Percentiles rank a stretch among this genome's conserved stretches.
These are phyloP conservation scores for Elongisporangium anandrum DNA, from an alignment of 352 stramenopile genomes.

Conservation along the genomic window DNA sequence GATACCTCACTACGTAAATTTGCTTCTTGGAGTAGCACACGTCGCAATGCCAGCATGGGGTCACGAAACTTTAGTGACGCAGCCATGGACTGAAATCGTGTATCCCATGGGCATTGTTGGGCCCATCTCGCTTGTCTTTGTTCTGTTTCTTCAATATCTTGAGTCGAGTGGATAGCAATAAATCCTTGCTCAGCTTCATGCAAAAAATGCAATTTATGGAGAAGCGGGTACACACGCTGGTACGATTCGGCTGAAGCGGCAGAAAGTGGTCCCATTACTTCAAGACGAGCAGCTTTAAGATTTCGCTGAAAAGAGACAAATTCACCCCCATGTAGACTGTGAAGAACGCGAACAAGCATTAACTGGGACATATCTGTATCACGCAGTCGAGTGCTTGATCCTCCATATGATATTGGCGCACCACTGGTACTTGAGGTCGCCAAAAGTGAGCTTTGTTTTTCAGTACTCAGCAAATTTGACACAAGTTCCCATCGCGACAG, in stretches of 20 bases:
- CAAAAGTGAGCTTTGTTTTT: constrained; percentile 66
- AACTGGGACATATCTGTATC: constrained; percentile 70
- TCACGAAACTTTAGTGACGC: constrained; percentile 82
- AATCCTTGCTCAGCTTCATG: constrained; percentile 74
- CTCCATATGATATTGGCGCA: background rate
- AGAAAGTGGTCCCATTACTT: constrained; percentile 67
- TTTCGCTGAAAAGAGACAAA: constrained; percentile 50
- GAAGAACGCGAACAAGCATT: constrained; percentile 76
- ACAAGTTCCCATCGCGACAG: constrained; percentile 82
- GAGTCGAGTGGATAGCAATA: constrained; percentile 37
- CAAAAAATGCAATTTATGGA: constrained; percentile 75
- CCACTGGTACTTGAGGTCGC: constrained; percentile 18
- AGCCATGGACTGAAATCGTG: constrained; percentile 64
- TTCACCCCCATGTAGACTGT: constrained; percentile 64
- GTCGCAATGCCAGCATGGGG: constrained; percentile 76
- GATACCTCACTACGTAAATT: constrained; percentile 60
- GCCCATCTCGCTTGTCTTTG: constrained; percentile 43
- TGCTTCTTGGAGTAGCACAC: constrained; percentile 72
- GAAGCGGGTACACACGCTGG: constrained; percentile 64
- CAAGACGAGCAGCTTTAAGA: constrained; percentile 55
- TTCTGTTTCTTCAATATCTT: constrained; percentile 13
- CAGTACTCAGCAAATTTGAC: constrained; percentile 63
- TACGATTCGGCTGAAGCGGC: constrained; percentile 75
- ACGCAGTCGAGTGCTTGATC: constrained; percentile 26
- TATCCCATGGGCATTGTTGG: constrained; percentile 60